Base-by-base conservation (phyloP, 1,139 yeast genomes). In the Candida labiduridarum region DNA sequence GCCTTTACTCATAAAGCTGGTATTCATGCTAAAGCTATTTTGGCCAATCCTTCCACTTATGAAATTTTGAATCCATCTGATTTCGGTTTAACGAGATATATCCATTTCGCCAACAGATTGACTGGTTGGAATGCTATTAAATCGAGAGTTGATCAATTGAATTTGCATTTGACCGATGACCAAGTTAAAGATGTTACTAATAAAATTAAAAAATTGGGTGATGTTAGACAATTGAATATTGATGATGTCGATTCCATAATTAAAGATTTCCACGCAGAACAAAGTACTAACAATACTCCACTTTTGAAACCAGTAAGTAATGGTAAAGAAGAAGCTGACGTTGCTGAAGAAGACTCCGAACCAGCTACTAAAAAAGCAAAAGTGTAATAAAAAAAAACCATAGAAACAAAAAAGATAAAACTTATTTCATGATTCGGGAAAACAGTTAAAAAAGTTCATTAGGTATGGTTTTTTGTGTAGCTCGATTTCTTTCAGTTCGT, bases 1-100 rank as follows among this genome's bases (percentile, higher is more conserved):
- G 99, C 99, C 48, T 94, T 94, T 77, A 94, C 99, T 50, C 99
- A 94, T 80, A 94, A 94, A 82, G 99, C 99, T 51, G 99, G 99
- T 76, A 92, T 94, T 66, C 99, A 94, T 69, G 98, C 99, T 65
- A 94, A 94, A 81, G 98, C 98, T 52, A 94, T 94, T 63, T 83
- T 94, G 62, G 99, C 99, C 55, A 94, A 94, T 76, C 99, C 99
- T 57, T 90, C 97, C 38, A 94, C 98, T 34, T 94, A 94, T 71
- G 99, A 94, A 79, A 94, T 94, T 64, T 82, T 94, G 69, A 89
- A 88, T 70, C 99, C 99, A 54, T 77, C 88, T 36, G 98, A 92
- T 74, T 92, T 92, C 69, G 98, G 98, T 69, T 83, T 92, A 72
- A 86, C 96, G 48, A 84, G 98, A 70, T 92, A 92, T 69, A 92